Base-by-base conservation (phyloP, 1,139 yeast genomes). In the Suhomyces yuchorum region DNA sequence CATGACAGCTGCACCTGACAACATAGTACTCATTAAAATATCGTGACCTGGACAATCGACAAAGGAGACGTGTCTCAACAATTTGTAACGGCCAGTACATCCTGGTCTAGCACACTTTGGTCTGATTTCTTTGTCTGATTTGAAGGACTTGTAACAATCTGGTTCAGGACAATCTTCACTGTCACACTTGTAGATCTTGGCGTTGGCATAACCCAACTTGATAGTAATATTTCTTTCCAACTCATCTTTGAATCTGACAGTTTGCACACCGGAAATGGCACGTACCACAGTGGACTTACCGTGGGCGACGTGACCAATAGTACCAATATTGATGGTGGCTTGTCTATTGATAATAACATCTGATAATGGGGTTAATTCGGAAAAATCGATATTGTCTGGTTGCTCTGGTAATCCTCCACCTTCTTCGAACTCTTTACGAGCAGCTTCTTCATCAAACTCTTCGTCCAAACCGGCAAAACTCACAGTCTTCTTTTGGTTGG, bases 31-130 rank as follows among this genome's bases (percentile, higher is more conserved):
- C 99, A 95, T 95, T 70, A 95, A 85, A 78, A 95, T 93, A 80
- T 95, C 99, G 88, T 95, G 99, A 69, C 99, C 99, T 51, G 99
- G 99, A 78, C 99, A 95, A 78, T 95, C 99, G 52, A 95, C 99
- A 62, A 95, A 95, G 7, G 97, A 91, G 48, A 95, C 99, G 67
- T 95, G 99, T 73, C 99, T 90, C 43, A 91, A 84, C 58, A 95
- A 79, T 62, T 82, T 81, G 72, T 91, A 92, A 66, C 96, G 88
- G 53, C 97, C 96, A 15, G 66, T 64, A 67, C 92, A 86, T 12
- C 95, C 96, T 53, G 85, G 85, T 56, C 88, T 81, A 65, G 85
- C 87, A 74, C 98, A 90, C 66, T 86, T 88, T 57, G 99, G 99
- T 66, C 84, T 82, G 58, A 93, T 87, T 73, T 93, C 99, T 71